phyloP scores from a whole-genome alignment of 768 basidiomycete genomes.

The Kwoniella botswanensis region DNA sequence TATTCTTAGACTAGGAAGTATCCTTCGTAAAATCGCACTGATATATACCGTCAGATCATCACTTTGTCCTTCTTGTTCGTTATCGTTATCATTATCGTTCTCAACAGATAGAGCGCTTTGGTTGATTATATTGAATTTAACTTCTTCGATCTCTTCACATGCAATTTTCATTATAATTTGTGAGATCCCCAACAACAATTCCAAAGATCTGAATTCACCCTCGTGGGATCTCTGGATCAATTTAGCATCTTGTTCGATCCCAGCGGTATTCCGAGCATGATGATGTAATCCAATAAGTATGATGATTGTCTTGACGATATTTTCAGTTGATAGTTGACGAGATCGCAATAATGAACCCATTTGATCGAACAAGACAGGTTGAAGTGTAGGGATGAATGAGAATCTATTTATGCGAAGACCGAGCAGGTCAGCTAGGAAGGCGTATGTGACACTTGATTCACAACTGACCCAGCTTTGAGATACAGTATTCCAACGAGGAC shows the following conservation, averaged over 20 bases:
- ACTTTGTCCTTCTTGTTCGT: constrained; percentile 3
- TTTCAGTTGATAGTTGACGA: constrained; percentile 74
- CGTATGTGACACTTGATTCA: neutral
- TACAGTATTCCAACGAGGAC: constrained; percentile 73
- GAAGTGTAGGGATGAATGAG: constrained; percentile 35
- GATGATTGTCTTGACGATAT: constrained; percentile 74
- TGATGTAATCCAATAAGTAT: constrained; percentile 81
- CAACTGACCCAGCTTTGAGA: constrained; percentile 60
- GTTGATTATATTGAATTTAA: neutral
- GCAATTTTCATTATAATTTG: constrained; percentile 71
- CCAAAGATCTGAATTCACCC: constrained; percentile 70
- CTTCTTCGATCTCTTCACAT: constrained; percentile 35
- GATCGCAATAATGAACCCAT: constrained; percentile 70
- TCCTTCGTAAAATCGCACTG: constrained; percentile 81
- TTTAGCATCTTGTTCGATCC: constrained; percentile 27
- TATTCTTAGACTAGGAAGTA: constrained; percentile 83
- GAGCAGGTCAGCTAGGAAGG: constrained; percentile 33
- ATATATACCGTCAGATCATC: constrained; percentile 61
- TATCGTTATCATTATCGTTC: constrained; percentile 21
- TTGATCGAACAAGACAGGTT: constrained; percentile 58
- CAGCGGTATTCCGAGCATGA: constrained; percentile 65
- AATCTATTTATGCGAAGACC: constrained; percentile 19
- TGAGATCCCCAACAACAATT: constrained; percentile 72
- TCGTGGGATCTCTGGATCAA: constrained; percentile 51
- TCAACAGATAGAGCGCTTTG: constrained; percentile 35